These are phyloP conservation scores for Galerina sulciceps DNA, from an alignment of 768 basidiomycete species.

Conservation along the genomic window DNA sequence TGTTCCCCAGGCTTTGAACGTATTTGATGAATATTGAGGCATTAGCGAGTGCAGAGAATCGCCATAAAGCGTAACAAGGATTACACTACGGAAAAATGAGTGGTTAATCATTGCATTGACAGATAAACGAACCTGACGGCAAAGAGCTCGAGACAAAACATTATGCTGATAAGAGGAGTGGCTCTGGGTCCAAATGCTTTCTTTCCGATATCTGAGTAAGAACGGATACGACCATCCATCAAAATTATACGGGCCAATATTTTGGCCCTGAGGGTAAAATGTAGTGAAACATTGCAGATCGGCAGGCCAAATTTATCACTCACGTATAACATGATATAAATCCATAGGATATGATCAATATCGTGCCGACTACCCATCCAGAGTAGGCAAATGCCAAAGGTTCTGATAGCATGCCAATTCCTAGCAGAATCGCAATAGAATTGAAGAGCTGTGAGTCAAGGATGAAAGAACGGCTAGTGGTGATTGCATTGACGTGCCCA, in stretches of 20 bases:
- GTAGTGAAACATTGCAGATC: background rate
- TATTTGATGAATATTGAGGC: constrained; percentile 65
- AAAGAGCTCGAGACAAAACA: constrained; percentile 90
- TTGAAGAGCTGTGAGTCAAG: constrained; percentile 72
- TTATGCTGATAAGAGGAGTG: constrained; percentile 61
- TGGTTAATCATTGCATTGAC: background rate
- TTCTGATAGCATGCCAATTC: constrained; percentile 88
- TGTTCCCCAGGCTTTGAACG: constrained; percentile 78
- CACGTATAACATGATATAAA: constrained; percentile 89
- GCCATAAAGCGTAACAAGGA: constrained; percentile 87
- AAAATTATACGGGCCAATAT: constrained; percentile 79
- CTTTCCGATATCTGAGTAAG: constrained; percentile 88
- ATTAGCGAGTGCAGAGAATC: constrained; percentile 81
- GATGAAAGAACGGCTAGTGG: background rate
- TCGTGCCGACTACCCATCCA: constrained; percentile 83
- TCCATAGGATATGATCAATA: constrained; percentile 77
- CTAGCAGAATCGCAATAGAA: constrained; percentile 82
- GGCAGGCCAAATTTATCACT: constrained; percentile 30
- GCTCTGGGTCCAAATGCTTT: constrained; percentile 86
- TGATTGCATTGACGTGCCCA: constrained; percentile 30
- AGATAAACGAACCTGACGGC: constrained; percentile 63
- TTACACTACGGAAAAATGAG: constrained; percentile 54
- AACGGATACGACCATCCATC: constrained; percentile 68
- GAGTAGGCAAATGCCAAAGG: constrained; percentile 91
- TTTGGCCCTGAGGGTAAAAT: constrained; percentile 65